Evolutionary conservation across 2,329 filamentous ascomycete genomes (phyloP).

Genomic region (Neopestalotiopsis clavispora): DNA sequence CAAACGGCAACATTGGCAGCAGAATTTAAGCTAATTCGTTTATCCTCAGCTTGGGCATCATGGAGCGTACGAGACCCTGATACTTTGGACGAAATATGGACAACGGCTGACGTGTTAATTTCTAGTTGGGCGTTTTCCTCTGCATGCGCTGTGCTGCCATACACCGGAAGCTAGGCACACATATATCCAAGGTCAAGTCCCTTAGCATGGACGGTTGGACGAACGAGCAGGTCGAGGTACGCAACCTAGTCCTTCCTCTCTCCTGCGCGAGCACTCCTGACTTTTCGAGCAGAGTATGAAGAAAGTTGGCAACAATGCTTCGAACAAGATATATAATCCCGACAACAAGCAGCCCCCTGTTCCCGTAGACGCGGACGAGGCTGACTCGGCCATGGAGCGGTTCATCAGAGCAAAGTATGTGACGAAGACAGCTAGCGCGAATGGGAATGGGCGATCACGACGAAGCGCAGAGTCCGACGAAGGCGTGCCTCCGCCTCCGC

Average conservation of each 20-base stretch:
- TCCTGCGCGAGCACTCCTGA: slow-evolving; percentile 22
- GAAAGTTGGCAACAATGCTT: slow-evolving; percentile 82
- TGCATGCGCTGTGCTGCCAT: slow-evolving; percentile 97
- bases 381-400: slow-evolving; percentile 91
- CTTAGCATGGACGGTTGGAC: slow-evolving; percentile 98
- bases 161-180: slow-evolving; percentile 95
- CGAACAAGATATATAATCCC: slow-evolving; percentile 90
- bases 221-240: slow-evolving; percentile 92
- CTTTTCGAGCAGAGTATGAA: slow-evolving; percentile 78
- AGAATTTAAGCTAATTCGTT: slow-evolving; percentile 30
- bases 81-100: slow-evolving; percentile 7
- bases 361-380: slow-evolving; percentile 89
- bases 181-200: slow-evolving; percentile 98
- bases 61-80: slow-evolving; percentile 76
- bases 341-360: slow-evolving; percentile 81
- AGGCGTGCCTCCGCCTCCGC: slow-evolving; percentile 63
- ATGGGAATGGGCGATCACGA: slow-evolving; percentile 34
- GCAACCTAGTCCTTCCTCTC: slow-evolving; percentile 27
- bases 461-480: slow-evolving; percentile 59
- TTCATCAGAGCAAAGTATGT: slow-evolving; percentile 96
- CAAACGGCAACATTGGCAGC: neutral
- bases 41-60: slow-evolving; percentile 80
- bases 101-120: slow-evolving; percentile 21
- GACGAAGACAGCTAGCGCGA: slow-evolving; percentile 49
- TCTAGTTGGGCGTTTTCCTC: slow-evolving; percentile 88